phyloP scores from a whole-genome alignment of 164 flowering plant genomes.

The Stephania cephalantha region DNA sequence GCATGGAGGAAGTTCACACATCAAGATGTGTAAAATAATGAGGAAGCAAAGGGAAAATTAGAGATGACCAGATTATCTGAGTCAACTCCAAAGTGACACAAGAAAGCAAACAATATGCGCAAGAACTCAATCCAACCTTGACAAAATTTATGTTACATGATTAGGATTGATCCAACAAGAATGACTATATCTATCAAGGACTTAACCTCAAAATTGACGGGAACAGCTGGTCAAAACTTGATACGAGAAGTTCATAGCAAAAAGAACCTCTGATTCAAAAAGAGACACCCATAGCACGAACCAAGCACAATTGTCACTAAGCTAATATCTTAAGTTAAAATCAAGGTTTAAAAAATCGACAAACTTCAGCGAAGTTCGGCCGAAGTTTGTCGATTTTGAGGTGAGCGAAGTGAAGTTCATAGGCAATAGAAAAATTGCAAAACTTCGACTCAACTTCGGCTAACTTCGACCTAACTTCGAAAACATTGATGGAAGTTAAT shows the following conservation, averaged over 20 bases:
- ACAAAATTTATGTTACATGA: not conserved
- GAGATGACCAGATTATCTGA: not conserved
- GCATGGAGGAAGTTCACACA: slow-evolving; percentile 1
- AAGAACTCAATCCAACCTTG: slow-evolving; percentile 1
- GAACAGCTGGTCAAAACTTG: not conserved
- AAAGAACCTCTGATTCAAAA: not conserved
- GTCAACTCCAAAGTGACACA: not conserved
- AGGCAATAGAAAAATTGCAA: no score
- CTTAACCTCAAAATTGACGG: not conserved
- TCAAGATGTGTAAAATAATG: slow-evolving; percentile 3
- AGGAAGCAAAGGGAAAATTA: not conserved
- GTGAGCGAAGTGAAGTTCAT: no score
- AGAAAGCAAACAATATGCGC: not conserved
- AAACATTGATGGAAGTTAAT: no score
- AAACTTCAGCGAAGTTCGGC: no score
- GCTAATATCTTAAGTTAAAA: not conserved
- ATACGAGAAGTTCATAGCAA: no score
- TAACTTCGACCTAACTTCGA: no score
- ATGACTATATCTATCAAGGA: not conserved
- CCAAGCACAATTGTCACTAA: not conserved
- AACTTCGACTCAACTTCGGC: no score
- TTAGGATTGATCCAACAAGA: not conserved
- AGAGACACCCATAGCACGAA: not conserved
- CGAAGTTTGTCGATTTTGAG: no score
- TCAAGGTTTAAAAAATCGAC: no score